These are phyloP conservation scores for Musa balbisiana DNA, from an alignment of 202 grass and related monocot genomes.

Conservation along the genomic window DNA sequence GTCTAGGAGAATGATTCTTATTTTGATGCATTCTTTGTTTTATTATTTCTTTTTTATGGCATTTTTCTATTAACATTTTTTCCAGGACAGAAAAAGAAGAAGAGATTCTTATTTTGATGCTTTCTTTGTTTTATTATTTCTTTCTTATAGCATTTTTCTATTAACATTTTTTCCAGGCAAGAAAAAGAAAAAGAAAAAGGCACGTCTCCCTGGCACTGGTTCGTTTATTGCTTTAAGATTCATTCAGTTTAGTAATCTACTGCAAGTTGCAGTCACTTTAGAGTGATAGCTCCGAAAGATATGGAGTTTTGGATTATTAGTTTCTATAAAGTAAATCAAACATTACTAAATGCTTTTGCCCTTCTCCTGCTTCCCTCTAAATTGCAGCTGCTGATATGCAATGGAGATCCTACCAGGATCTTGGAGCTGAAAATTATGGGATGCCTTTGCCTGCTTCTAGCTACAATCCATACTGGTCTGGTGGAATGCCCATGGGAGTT, in stretches of 20 bases:
- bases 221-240: slow-evolving; percentile 15
- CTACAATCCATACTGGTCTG: slow-evolving; percentile 72
- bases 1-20: neutral
- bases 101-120: neutral
- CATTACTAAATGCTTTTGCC: slow-evolving; percentile 14
- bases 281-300: neutral
- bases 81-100: slow-evolving; percentile 63
- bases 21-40: slow-evolving; percentile 7
- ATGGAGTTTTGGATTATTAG: neutral
- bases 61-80: slow-evolving; percentile 25
- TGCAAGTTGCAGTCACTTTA: neutral
- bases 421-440: slow-evolving; percentile 65
- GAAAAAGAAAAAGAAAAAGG: slow-evolving; percentile 96
- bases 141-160: slow-evolving; percentile 25
- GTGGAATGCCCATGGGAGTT: slow-evolving; percentile 59
- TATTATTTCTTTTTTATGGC: slow-evolving; percentile 17
- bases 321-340: neutral
- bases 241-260: neutral
- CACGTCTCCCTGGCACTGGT: slow-evolving; percentile 44
- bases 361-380: slow-evolving; percentile 7
- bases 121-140: slow-evolving; percentile 20
- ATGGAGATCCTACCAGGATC: slow-evolving; percentile 71
- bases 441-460: slow-evolving; percentile 64
- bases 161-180: slow-evolving; percentile 34
- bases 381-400: slow-evolving; percentile 49